Evolutionary conservation across 2,329 filamentous ascomycete species (phyloP).

Genomic region (Venturia effusa): DNA sequence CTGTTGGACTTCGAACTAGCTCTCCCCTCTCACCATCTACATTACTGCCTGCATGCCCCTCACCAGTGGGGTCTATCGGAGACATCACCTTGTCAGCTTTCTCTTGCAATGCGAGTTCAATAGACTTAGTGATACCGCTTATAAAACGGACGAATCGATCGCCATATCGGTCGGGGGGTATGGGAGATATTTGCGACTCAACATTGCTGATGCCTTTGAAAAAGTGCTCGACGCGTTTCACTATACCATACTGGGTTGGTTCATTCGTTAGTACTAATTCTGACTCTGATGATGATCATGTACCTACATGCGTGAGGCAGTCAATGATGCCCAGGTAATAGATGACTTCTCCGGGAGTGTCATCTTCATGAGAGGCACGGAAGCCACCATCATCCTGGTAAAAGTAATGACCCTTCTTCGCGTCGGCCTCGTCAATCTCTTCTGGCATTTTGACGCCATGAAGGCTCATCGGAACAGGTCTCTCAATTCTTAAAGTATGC

Average conservation of each 20-base stretch:
- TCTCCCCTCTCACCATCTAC: constrained; percentile 18
- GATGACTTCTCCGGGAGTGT: constrained; percentile 74
- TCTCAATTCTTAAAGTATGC: constrained; percentile 85
- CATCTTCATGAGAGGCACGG: constrained; percentile 83
- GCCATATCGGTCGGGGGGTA: constrained; percentile 82
- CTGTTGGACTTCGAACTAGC: constrained; percentile 27
- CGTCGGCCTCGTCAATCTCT: constrained; percentile 59
- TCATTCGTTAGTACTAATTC: background rate
- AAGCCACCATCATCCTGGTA: constrained; percentile 92
- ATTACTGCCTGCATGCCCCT: background rate
- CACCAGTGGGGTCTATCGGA: background rate
- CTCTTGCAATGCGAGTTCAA: constrained; percentile 63
- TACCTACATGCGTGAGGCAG: constrained; percentile 86
- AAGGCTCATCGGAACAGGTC: constrained; percentile 85
- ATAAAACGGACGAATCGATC: constrained; percentile 93
- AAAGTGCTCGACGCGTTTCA: constrained; percentile 94
- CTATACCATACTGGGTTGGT: constrained; percentile 65
- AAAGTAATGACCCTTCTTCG: constrained; percentile 67
- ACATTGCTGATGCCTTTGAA: constrained; percentile 87
- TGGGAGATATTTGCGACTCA: constrained; percentile 79
- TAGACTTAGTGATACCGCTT: constrained; percentile 77
- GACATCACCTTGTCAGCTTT: background rate
- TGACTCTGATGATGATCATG: background rate
- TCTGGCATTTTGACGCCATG: constrained; percentile 80
- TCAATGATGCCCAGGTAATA: constrained; percentile 99